These are phyloP conservation scores for Bocquillonia castaneifolia DNA, from an alignment of 441 rosid species.

Conservation along the genomic window DNA sequence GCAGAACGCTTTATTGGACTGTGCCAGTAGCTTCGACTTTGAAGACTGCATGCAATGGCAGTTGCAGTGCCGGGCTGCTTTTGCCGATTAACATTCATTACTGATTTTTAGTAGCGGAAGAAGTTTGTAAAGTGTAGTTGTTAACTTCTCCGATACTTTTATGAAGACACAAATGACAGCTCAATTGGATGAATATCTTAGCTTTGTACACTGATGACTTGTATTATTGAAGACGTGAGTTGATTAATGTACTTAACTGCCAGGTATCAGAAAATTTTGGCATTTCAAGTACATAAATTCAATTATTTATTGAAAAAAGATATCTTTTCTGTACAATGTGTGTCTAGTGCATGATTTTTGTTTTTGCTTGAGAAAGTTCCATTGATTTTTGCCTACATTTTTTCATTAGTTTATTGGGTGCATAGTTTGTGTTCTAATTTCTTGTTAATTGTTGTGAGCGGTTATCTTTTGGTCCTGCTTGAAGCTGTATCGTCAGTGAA, in stretches of 20 bases:
- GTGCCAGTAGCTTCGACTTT: constrained; percentile 92
- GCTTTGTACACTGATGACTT: constrained; percentile 29
- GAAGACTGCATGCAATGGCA: constrained; percentile 96
- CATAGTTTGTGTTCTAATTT: neutral
- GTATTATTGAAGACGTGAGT: constrained; percentile 25
- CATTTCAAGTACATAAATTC: constrained; percentile 28
- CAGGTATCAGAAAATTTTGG: constrained; percentile 34
- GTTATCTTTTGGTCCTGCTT: neutral
- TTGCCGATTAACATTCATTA: constrained; percentile 37
- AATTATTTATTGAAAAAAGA: constrained; percentile 20
- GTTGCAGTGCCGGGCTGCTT: constrained; percentile 53
- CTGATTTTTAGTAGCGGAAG: constrained; percentile 19
- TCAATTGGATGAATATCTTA: constrained; percentile 36
- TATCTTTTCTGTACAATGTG: constrained; percentile 24
- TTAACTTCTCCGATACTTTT: constrained; percentile 28
- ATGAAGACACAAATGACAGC: constrained; percentile 32
- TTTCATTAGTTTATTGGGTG: neutral
- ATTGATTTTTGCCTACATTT: neutral
- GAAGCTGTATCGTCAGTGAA: neutral
- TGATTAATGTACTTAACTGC: constrained; percentile 24
- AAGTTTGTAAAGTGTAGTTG: constrained; percentile 27
- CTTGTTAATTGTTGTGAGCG: neutral
- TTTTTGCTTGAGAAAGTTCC: neutral
- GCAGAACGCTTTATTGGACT: constrained; percentile 78
- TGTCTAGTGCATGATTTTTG: constrained; percentile 16